Evolutionary conservation across 148 eudicot species (phyloP), one percentile per base, ranked within the genome.

Genomic region (Vaccinium myrtillus): DNA sequence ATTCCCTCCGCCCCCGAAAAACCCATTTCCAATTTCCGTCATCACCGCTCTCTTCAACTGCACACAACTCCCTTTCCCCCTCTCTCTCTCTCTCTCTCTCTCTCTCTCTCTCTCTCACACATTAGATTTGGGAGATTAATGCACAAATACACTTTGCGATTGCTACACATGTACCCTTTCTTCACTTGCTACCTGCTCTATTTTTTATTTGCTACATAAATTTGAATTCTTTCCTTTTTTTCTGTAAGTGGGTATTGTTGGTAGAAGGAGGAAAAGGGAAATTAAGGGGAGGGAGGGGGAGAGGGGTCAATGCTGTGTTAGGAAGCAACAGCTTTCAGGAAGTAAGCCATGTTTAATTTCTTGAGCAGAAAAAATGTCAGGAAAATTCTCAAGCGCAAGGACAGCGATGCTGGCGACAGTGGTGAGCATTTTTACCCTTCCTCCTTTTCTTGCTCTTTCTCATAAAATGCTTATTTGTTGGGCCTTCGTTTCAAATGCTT

Each of bases 351-450:
- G 98, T 92, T 93, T 49, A 87, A 84, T 85, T 92, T 92, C 83
- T 87, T 95, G n/a, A 51, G 87, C 46, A 88, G 91, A 49, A 95
- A 93, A 87, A 91, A 93, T 92, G 93, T 94, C 43, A 90, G 93
- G 79, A 94, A 93, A 82, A 89, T 93, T 75, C 98, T 95, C 90
- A 95, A 95, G 91, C 96, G 98, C 70, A 95, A 95, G 90, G 98
- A 94, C 71, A 95, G 98, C 88, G 96, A 95, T 86, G 96, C 96
- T 75, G 98, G 98, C 81, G 98, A 94, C 84, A 90, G 77, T 91
- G 98, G 98, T 95, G 55, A 18, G 27, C 4, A 19, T 56, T 79
- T 39, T 19, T 49, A 7, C 50, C 51, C 19, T 27, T 76, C 61
- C 77, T 11, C 78, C 54, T 46, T 0, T 0, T 36, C 39, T 0